Evolutionary conservation across 2,329 filamentous ascomycete genomes (phyloP).

Genomic region (Eurotiales sp.): DNA sequence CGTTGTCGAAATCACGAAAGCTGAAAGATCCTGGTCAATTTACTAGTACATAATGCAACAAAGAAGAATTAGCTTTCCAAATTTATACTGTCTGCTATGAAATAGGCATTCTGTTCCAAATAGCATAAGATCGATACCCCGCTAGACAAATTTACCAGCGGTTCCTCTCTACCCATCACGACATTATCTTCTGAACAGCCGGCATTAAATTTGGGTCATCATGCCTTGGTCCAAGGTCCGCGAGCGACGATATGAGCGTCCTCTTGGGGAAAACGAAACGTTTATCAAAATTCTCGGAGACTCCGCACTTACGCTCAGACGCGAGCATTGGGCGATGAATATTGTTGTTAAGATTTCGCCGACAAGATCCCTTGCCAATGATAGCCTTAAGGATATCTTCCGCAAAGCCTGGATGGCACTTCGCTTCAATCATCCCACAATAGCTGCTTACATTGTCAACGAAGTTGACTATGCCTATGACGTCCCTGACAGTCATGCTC

Average conservation of each 20-base stretch:
- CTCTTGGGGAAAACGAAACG: conserved; percentile 21
- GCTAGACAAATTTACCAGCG: too few relatives aligned
- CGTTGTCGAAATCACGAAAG: too few relatives aligned
- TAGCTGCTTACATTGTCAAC: conserved; percentile 14
- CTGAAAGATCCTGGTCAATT: too few relatives aligned
- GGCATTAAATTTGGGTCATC: too few relatives aligned
- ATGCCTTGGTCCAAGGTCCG: conserved; percentile 31
- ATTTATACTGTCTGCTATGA: too few relatives aligned
- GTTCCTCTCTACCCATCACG: too few relatives aligned
- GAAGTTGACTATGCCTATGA: conserved; percentile 14
- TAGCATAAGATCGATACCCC: too few relatives aligned
- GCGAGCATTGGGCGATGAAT: conserved; percentile 32
- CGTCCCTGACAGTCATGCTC: conserved; percentile 5
- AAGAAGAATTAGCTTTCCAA: too few relatives aligned
- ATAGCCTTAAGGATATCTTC: conserved; percentile 2
- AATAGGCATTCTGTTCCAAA: too few relatives aligned
- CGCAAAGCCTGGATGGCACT: conserved; percentile 16
- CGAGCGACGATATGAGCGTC: conserved; percentile 20
- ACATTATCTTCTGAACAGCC: too few relatives aligned
- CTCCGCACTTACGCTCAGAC: conserved; percentile 21
- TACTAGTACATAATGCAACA: too few relatives aligned
- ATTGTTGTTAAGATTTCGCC: conserved; percentile 19
- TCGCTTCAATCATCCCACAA: conserved; percentile 20
- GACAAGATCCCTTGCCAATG: neutral
- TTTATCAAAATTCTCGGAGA: conserved; percentile 32